Conservation (phyloP, 257 asterid genomes). For the Anisodus tanguticus region DNA sequence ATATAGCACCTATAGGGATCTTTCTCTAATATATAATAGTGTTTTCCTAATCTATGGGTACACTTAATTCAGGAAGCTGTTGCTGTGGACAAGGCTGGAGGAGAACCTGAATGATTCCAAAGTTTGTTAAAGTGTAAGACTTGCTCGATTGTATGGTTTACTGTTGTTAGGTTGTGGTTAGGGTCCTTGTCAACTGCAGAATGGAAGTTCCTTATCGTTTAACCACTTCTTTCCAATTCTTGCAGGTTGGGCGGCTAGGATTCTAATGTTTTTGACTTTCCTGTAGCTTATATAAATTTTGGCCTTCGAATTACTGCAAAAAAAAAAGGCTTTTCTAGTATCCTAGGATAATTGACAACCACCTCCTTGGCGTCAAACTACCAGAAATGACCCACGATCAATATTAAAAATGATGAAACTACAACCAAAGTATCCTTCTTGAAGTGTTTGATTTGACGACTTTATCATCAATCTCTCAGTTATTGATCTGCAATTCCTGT, state of each 20-base stretch:
- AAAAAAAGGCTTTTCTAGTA: conserved; percentile 22
- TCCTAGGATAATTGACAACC: conserved; percentile 33
- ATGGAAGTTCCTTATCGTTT: not conserved
- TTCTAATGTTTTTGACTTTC: conserved; percentile 28
- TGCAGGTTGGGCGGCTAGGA: conserved; percentile 47
- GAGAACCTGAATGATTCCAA: conserved; percentile 41
- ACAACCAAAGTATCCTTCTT: conserved; percentile 7
- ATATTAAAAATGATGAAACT: conserved; percentile 30
- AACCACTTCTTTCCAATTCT: conserved; percentile 18
- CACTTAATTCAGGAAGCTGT: conserved; percentile 42
- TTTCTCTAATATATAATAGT: not conserved
- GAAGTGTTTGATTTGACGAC: conserved; percentile 34
- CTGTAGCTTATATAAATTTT: conserved; percentile 27
- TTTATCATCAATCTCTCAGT: not conserved
- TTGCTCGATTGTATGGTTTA: conserved; percentile 25
- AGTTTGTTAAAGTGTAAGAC: conserved; percentile 41
- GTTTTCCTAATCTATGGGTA: not conserved
- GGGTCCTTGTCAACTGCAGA: not conserved
- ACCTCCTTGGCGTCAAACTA: conserved; percentile 42
- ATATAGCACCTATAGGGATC: not conserved
- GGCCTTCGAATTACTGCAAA: conserved; percentile 21
- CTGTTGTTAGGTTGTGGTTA: conserved; percentile 6
- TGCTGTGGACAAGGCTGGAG: conserved; percentile 47
- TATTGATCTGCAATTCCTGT: not conserved
- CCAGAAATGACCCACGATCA: conserved; percentile 40